phyloP scores from a whole-genome alignment of 2,329 filamentous ascomycete genomes.

The Emmonsiellopsis sp. region DNA sequence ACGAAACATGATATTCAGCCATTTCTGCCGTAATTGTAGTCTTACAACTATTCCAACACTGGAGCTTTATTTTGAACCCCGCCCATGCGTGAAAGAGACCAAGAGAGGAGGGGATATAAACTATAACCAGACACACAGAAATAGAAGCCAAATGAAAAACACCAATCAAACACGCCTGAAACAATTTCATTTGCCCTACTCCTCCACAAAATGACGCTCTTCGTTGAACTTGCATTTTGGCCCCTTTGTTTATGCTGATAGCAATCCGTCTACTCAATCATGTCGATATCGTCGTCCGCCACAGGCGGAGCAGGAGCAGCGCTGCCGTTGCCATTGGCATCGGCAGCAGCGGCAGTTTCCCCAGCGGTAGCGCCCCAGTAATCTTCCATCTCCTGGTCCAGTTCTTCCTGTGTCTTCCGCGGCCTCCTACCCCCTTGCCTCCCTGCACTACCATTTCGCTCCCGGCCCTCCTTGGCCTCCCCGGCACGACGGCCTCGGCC shows the following conservation, averaged over 20 bases:
- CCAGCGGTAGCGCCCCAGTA: conserved; percentile 57
- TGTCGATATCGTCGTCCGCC: conserved; percentile 14
- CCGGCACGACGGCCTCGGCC: conserved; percentile 39
- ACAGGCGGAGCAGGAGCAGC: conserved; percentile 1
- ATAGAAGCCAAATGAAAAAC: not conserved
- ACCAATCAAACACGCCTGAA: not conserved
- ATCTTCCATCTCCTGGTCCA: conserved; percentile 95
- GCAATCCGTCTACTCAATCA: conserved; percentile 8
- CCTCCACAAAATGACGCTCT: not conserved
- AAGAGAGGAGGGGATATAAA: not conserved
- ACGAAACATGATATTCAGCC: not conserved
- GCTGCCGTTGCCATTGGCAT: conserved; percentile 2
- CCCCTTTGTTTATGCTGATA: not conserved
- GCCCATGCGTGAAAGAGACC: not conserved
- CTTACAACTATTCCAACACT: not conserved
- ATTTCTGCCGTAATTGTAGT: not conserved
- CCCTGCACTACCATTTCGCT: conserved; percentile 16
- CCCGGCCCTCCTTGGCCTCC: conserved; percentile 30
- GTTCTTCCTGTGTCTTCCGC: conserved; percentile 81
- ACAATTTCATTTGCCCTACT: not conserved
- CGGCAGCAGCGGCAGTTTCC: conserved; percentile 17
- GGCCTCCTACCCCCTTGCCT: conserved; percentile 44
- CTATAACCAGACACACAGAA: not conserved
- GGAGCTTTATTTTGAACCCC: not conserved
- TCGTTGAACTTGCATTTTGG: not conserved